Evolutionary conservation across 1,284 basidiomycete species (phyloP).

Genomic region (Cryptococcus floricola): DNA sequence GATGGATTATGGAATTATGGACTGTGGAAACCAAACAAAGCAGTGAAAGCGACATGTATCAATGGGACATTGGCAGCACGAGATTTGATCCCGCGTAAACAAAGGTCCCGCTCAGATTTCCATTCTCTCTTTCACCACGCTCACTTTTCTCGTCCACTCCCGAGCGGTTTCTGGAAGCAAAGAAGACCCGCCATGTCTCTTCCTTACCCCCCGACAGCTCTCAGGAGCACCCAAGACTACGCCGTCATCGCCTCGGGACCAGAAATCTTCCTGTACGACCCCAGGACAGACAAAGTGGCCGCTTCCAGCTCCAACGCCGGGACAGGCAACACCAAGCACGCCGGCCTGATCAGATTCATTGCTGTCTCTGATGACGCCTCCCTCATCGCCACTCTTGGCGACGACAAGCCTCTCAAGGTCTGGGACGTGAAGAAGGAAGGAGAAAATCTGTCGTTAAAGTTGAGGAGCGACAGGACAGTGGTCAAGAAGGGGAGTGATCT

Average conservation of each 20-base stretch:
- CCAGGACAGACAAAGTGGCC: conserved; percentile 48
- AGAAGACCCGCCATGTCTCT: conserved; percentile 5
- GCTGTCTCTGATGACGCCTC: conserved; percentile 54
- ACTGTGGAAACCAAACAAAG: too few relatives aligned
- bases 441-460: not conserved
- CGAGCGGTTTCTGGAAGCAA: not conserved
- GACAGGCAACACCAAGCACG: not conserved
- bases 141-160: not conserved
- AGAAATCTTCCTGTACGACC: conserved; percentile 59
- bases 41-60: too few relatives aligned
- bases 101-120: conserved; percentile 5
- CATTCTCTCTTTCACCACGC: not conserved
- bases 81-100: not conserved
- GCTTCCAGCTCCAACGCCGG: conserved; percentile 5
- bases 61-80: too few relatives aligned
- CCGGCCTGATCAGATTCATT: conserved; percentile 57
- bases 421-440: conserved; percentile 55
- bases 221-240: conserved; percentile 43
- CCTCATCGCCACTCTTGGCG: conserved; percentile 63
- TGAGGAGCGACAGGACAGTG: not conserved
- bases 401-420: conserved; percentile 74
- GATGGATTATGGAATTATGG: too few relatives aligned
- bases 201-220: conserved; percentile 19
- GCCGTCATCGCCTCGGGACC: conserved; percentile 60
- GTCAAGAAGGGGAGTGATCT: conserved; percentile 27